Percentiles rank a stretch among this genome's conserved stretches.
These are phyloP conservation scores for Filosporella fistucella DNA, from an alignment of 495 filamentous ascomycete species.

Conservation along the genomic window DNA sequence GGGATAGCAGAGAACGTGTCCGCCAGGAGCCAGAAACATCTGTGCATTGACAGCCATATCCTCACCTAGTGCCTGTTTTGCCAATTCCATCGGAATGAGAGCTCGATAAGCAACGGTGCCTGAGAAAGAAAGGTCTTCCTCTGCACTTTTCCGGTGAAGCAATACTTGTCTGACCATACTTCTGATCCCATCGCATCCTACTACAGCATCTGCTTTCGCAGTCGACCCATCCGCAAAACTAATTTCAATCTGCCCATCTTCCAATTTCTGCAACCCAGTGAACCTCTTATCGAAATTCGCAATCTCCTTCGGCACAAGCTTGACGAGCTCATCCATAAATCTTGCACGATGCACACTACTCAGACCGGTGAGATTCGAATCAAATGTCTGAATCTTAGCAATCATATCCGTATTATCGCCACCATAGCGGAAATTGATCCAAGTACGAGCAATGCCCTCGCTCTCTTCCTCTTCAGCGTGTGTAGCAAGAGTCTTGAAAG, in stretches of 20 bases:
- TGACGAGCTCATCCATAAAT: constrained; percentile 21
- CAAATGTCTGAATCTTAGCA: constrained; percentile 15
- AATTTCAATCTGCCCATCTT: constrained; percentile 32
- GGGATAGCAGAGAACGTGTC: background rate
- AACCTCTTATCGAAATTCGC: constrained; percentile 21
- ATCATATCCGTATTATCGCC: constrained; percentile 7
- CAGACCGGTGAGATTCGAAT: constrained; percentile 13
- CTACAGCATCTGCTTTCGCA: constrained; percentile 45
- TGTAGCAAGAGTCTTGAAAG: constrained; percentile 5
- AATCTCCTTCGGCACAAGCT: constrained; percentile 7
- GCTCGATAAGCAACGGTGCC: background rate
- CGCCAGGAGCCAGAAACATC: background rate
- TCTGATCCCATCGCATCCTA: constrained; percentile 57
- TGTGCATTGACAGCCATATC: background rate
- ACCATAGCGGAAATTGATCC: constrained; percentile 14
- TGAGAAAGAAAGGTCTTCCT: background rate
- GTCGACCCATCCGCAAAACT: constrained; percentile 28
- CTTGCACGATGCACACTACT: constrained; percentile 18
- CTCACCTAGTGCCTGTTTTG: background rate
- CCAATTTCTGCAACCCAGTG: constrained; percentile 12
- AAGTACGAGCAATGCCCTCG: background rate
- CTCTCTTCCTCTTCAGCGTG: background rate
- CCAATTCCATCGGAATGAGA: background rate
- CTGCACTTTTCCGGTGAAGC: constrained; percentile 11
- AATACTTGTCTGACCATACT: constrained; percentile 36